Conservation (phyloP, 2,329 filamentous ascomycete species). For the Nothomitra cinnamomea region DNA sequence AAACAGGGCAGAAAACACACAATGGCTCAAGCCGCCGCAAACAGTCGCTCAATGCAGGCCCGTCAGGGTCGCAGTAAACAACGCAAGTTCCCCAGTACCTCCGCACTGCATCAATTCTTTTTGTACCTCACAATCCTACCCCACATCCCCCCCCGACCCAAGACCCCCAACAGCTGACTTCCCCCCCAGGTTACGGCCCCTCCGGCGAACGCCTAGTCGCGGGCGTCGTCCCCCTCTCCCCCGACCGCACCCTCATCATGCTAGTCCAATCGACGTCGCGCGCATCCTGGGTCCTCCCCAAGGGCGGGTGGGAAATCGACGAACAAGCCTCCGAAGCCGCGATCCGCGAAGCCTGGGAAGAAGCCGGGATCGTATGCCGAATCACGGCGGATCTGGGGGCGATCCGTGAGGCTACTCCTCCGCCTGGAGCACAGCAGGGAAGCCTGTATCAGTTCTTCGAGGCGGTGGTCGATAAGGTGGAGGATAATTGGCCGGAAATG, state of each 20-base stretch:
- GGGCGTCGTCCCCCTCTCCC: slow-evolving; percentile 76
- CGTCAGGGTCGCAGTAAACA: slow-evolving; percentile 64
- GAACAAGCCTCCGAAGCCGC: slow-evolving; percentile 76
- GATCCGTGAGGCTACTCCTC: slow-evolving; percentile 60
- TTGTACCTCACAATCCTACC: not conserved
- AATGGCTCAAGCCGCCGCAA: slow-evolving; percentile 26
- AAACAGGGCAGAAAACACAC: not conserved
- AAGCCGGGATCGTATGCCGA: slow-evolving; percentile 7
- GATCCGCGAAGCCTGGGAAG: slow-evolving; percentile 7
- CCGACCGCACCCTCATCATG: slow-evolving; percentile 74
- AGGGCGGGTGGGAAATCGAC: slow-evolving; percentile 94
- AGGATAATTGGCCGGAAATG: slow-evolving; percentile 80
- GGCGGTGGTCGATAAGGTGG: slow-evolving; percentile 71
- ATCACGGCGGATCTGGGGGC: slow-evolving; percentile 49
- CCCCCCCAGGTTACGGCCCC: slow-evolving; percentile 60
- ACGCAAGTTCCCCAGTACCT: slow-evolving; percentile 40
- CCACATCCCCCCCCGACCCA: not conserved
- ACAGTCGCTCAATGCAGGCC: slow-evolving; percentile 31
- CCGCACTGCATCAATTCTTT: slow-evolving; percentile 3
- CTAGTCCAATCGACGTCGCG: slow-evolving; percentile 85
- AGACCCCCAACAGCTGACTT: not conserved
- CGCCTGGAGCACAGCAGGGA: slow-evolving; percentile 36
- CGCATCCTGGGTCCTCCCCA: slow-evolving; percentile 90
- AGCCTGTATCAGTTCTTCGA: slow-evolving; percentile 70
- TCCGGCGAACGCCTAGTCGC: slow-evolving; percentile 91